phyloP scores from a whole-genome alignment of 1,139 yeast species.

The Yamadazyma triangularis region DNA sequence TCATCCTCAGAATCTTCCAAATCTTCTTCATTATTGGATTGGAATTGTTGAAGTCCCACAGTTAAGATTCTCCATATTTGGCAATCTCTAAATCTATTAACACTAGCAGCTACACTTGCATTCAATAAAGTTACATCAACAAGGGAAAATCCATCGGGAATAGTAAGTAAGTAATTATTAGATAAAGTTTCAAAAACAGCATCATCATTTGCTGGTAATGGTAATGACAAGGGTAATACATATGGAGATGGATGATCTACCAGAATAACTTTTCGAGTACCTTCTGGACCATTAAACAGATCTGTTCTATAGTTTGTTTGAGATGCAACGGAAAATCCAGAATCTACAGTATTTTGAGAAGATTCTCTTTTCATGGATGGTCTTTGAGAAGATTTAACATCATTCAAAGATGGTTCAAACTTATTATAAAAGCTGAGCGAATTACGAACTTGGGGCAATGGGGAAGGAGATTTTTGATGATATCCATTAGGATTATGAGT shows the following conservation, averaged over 20 bases:
- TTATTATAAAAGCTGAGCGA: conserved; percentile 10
- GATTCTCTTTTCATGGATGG: conserved; percentile 29
- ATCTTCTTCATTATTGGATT: conserved; percentile 2
- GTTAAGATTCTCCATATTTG: conserved; percentile 70
- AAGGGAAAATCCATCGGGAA: conserved; percentile 49
- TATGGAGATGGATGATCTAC: conserved; percentile 36
- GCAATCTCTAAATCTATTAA: conserved; percentile 50
- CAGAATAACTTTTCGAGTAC: conserved; percentile 11
- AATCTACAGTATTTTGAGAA: conserved; percentile 38
- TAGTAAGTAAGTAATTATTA: conserved; percentile 33
- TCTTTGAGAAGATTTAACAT: conserved; percentile 7
- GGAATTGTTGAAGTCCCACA: conserved; percentile 48
- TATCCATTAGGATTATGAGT: conserved; percentile 12
- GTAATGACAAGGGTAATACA: conserved; percentile 41
- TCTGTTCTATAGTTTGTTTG: conserved; percentile 6
- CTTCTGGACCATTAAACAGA: conserved; percentile 3
- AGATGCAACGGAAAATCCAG: conserved; percentile 19
- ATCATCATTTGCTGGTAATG: conserved; percentile 41
- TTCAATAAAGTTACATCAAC: conserved; percentile 56
- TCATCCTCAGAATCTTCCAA: too few relatives aligned
- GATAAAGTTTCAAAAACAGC: conserved; percentile 40
- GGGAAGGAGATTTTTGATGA: conserved; percentile 15
- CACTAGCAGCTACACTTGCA: conserved; percentile 54
- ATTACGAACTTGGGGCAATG: conserved; percentile 12
- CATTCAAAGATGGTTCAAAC: conserved; percentile 4